These are phyloP conservation scores for Torrubiellomyces zombiae DNA, from an alignment of 2,329 filamentous ascomycete genomes.

Conservation along the genomic window DNA sequence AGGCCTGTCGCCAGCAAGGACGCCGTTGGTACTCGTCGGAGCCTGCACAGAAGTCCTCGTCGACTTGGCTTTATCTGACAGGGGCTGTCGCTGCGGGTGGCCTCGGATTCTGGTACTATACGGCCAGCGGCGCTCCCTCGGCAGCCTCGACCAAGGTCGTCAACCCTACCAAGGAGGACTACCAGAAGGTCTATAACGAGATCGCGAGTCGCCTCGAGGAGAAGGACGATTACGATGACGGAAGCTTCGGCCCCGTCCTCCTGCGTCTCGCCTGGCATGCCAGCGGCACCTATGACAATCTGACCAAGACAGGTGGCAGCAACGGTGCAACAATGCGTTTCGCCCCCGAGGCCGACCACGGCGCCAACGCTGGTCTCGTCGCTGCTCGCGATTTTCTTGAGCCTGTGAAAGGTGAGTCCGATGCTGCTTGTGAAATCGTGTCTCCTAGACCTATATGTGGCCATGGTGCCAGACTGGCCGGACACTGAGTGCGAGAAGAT, in stretches of 20 bases:
- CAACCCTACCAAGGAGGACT: slow-evolving; percentile 67
- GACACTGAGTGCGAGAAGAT: no score
- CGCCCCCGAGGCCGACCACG: slow-evolving; percentile 72
- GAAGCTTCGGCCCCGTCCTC: slow-evolving; percentile 84
- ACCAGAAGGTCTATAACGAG: slow-evolving; percentile 87
- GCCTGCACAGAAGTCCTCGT: slow-evolving; percentile 33
- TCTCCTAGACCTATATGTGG: no score
- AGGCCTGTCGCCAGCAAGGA: slow-evolving; percentile 56
- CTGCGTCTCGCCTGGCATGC: slow-evolving; percentile 88
- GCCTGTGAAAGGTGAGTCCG: slow-evolving; percentile 64
- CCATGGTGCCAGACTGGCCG: no score
- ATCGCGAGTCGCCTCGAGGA: slow-evolving; percentile 68
- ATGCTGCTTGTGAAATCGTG: no score
- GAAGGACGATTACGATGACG: slow-evolving; percentile 90
- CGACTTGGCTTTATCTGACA: slow-evolving; percentile 36
- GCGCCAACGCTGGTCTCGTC: slow-evolving; percentile 82
- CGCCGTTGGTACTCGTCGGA: slow-evolving; percentile 69
- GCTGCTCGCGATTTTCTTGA: slow-evolving; percentile 83
- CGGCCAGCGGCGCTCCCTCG: slow-evolving; percentile 31
- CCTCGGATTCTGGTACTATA: slow-evolving; percentile 51
- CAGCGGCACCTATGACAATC: slow-evolving; percentile 80
- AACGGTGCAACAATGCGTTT: slow-evolving; percentile 98
- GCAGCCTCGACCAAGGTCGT: slow-evolving; percentile 40
- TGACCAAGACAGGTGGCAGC: slow-evolving; percentile 76
- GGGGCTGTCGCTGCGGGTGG: slow-evolving; percentile 44